Evolutionary conservation across 164 flowering plant genomes (phyloP), one percentile per base, ranked within the genome.

Genomic region (Brasenia schreberi): DNA sequence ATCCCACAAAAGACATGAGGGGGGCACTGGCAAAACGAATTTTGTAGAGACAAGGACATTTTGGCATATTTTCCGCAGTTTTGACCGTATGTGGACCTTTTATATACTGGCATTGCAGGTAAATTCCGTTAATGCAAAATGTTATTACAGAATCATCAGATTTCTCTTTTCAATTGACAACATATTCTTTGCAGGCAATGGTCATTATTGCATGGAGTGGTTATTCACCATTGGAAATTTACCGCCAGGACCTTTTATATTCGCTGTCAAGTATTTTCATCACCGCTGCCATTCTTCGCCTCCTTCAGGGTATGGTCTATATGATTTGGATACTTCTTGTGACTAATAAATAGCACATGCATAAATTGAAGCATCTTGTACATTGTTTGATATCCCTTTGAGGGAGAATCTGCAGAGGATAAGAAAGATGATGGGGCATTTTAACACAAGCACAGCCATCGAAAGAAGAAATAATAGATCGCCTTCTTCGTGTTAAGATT

Each of bases 21-120:
- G 61, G 75, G 82, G 87, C 70, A 82, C 87, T 7, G 96, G 97
- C 12, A 95, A 95, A 76, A 80, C 95, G 63, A 67, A 90, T 71
- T 95, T 92, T 77, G 83, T 87, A 42, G 99, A 95, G 78, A 88
- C 87, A 6, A 78, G 98, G 61, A 72, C 95, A 70, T 95, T 87
- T 78, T 95, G 97, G 97, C 96, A 95, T 69, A 82, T 86, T 18
- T 95, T 84, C 67, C 84, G 97, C 71, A 95, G 97, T 77, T 95
- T 86, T 79, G 99, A 95, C 78, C 84, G 99, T 12, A 42, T 95
- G 64, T 95, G 99, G 99, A 87, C 95, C 44, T 95, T 95, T 62
- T 87, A 83, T 66, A 78, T 88, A 65, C 80, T 95, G 68, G 84
- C 84, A 68, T 70, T 92, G 17, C 99, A 95, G 98, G 99, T 92